Base-by-base conservation (phyloP, 2,329 filamentous ascomycete genomes). In the Ceratocystiopsis minuta region DNA sequence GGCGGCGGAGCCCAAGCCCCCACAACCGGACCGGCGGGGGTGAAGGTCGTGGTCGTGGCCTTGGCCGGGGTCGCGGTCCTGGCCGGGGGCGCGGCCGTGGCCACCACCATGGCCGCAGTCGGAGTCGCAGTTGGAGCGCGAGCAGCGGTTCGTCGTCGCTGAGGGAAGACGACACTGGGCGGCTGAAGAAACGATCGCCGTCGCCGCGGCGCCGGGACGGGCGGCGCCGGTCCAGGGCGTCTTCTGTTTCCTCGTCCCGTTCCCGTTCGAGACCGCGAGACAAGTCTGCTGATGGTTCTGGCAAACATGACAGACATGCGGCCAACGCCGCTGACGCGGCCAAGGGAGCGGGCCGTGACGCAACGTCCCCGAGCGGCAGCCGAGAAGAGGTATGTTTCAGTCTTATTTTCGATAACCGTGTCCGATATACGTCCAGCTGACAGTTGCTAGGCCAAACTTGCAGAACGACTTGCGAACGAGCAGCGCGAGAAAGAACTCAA, bases 221-320 rank as follows among this genome's bases (percentile, higher is more conserved):
- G 42, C 64, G 62, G 49, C 66, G 65, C 55, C 34, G 43, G 38
- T 62, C 61, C 51, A 70, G 64, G 54, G 61, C 61, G 49, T 71
- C 70, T 48, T 68, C 68, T 48, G 61, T 61, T 54, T 68, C 68
- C 53, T 65, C 65, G 56, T 34, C 37, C 18, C 40, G 28, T 4
- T 41, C 39, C 4, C 39, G 18, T 16, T 18, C 39, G 57, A 63
- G 61, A 55, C 56, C 56, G 54, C 65, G 60, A 61, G 57, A 64
- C 57, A 70, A 61, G 59, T 65, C 64, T 56, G 68, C 66, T 75
- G 71, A 76, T 72, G 59, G 58, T 67, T 65, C 58, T 54, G 60
- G 62, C 58, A 58, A 61, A 60, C 56, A 64, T 59, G 57, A 60
- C 54, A 64, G 59, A 58, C 52, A 53, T 47, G 54, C 49, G 48